Evolutionary conservation across 768 basidiomycete species (phyloP).

Genomic region (Tricholoma matsutake): DNA sequence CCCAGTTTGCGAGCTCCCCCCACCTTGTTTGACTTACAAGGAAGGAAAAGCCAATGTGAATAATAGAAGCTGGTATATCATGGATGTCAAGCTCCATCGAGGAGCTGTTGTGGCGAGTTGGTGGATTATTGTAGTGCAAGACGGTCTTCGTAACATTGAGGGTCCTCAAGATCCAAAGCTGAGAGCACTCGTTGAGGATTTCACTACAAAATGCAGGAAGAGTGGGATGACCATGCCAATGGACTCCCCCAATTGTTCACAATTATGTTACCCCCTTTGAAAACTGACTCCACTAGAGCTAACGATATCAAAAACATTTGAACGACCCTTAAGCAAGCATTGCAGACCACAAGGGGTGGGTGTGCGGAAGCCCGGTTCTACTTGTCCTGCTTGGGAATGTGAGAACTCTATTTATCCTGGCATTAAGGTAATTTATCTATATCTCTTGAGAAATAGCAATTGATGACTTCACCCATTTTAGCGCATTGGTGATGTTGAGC

Average conservation of each 20-base stretch:
- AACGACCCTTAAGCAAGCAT: too few species aligned
- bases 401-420: constrained; percentile 82
- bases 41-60: constrained; percentile 40
- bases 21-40: constrained; percentile 58
- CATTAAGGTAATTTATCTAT: constrained; percentile 48
- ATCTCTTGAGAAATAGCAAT: background rate
- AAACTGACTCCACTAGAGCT: too few species aligned
- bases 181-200: constrained; percentile 45
- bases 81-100: constrained; percentile 63
- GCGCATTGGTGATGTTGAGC: constrained; percentile 67
- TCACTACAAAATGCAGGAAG: constrained; percentile 48
- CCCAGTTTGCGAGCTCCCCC: constrained; percentile 60
- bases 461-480: constrained; percentile 13
- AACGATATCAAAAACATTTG: too few species aligned
- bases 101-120: constrained; percentile 53
- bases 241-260: constrained; percentile 37
- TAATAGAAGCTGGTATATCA: constrained; percentile 76
- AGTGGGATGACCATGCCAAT: constrained; percentile 50
- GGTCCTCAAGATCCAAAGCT: constrained; percentile 44
- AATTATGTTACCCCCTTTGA: constrained; percentile 22
- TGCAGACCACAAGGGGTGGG: too few species aligned
- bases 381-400: constrained; percentile 64
- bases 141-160: constrained; percentile 36
- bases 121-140: constrained; percentile 66
- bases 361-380: constrained; percentile 53